Percentiles rank a stretch among this genome's conserved stretches.
phyloP scores from a whole-genome alignment of 768 basidiomycete genomes.

The Fomitopsis pulvina region DNA sequence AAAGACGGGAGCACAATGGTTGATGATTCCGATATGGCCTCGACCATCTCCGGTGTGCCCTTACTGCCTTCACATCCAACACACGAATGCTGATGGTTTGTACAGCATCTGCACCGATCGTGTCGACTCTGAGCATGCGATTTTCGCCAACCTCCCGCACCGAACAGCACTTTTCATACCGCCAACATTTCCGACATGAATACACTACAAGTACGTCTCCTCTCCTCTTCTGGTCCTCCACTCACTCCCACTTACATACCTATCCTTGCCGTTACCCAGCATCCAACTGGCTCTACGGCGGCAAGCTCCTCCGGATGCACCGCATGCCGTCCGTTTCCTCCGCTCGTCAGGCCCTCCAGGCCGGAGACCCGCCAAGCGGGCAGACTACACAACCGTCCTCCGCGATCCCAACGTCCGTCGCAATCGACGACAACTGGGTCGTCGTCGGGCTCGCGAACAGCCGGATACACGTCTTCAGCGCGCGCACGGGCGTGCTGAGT shows the following conservation, averaged over 20 bases:
- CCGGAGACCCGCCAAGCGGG: slow-evolving; percentile 1
- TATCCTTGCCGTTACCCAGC: slow-evolving; percentile 34
- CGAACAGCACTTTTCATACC: slow-evolving; percentile 44
- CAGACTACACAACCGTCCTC: slow-evolving; percentile 29
- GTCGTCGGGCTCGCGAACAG: slow-evolving; percentile 85
- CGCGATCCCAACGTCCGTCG: slow-evolving; percentile 81
- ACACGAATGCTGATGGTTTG: neutral
- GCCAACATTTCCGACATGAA: slow-evolving; percentile 62
- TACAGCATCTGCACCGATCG: slow-evolving; percentile 19
- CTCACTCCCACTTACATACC: neutral
- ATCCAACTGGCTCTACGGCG: slow-evolving; percentile 76
- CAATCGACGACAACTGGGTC: slow-evolving; percentile 77
- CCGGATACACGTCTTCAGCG: slow-evolving; percentile 81
- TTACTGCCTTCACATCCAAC: neutral
- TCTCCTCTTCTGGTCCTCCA: slow-evolving; percentile 6
- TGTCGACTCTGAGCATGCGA: slow-evolving; percentile 5
- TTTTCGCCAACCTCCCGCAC: slow-evolving; percentile 1
- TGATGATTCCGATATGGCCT: neutral
- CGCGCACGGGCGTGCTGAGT: slow-evolving; percentile 65
- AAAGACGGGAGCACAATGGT: neutral
- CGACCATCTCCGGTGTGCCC: neutral
- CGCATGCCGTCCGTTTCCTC: slow-evolving; percentile 29
- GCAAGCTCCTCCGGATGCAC: slow-evolving; percentile 62
- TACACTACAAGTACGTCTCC: slow-evolving; percentile 58
- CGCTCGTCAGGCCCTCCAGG: slow-evolving; percentile 3